Percentiles rank a stretch among this genome's conserved stretches.
phyloP scores from a whole-genome alignment of 805 yeast species.

The Barnettozyma wickerhamii region DNA sequence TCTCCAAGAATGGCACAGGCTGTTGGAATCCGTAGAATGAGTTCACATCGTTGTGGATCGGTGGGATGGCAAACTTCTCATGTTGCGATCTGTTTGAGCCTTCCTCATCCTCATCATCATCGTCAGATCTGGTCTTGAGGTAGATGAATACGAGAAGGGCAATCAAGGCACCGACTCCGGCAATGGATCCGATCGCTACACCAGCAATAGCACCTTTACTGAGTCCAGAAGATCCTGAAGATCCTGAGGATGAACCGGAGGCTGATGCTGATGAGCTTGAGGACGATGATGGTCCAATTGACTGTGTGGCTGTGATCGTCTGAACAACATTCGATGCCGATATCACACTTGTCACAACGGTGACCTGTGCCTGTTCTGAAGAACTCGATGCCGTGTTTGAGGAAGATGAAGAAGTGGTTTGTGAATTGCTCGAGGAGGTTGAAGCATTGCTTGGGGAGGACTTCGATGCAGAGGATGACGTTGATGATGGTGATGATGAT shows the following conservation, averaged over 20 bases:
- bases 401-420: conserved; percentile 4
- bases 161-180: conserved; percentile 39
- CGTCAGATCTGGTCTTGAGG: conserved; percentile 12
- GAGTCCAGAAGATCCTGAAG: conserved; percentile 8
- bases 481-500: conserved; percentile 2
- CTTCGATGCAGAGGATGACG: conserved; percentile 6
- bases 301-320: conserved; percentile 2
- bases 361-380: conserved; percentile 4
- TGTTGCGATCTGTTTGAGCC: conserved; percentile 2
- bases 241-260: conserved; percentile 7
- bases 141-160: conserved; percentile 16
- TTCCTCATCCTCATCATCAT: conserved; percentile 20
- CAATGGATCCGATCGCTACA: conserved; percentile 50
- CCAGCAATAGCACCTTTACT: conserved; percentile 55
- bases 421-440: conserved; percentile 7
- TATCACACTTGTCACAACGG: conserved; percentile 16
- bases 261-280: conserved; percentile 11
- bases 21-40: conserved; percentile 8
- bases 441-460: too few species aligned
- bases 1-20: conserved; percentile 8
- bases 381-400: background rate
- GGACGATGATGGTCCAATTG: too few species aligned
- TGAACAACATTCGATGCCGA: conserved; percentile 14
- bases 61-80: conserved; percentile 12
- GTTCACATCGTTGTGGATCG: conserved; percentile 8